Conservation (phyloP, 768 basidiomycete species). For the Tephrocybe sp. region DNA sequence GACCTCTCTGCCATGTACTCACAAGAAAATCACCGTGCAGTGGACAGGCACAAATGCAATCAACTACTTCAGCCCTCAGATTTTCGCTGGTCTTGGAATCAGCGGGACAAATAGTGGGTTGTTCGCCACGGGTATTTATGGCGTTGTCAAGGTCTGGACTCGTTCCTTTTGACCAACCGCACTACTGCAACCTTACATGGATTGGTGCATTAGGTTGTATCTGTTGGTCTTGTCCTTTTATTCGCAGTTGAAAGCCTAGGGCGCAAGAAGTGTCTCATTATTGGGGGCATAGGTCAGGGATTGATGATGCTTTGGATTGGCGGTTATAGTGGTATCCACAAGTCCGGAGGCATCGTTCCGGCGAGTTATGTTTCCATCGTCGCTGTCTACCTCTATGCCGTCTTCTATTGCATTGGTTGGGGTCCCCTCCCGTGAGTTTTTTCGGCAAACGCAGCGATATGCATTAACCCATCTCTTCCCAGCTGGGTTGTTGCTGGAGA, state of each 20-base stretch:
- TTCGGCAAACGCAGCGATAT: too few species aligned
- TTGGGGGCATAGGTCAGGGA: conserved; percentile 48
- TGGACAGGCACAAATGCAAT: conserved; percentile 56
- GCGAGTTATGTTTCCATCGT: conserved; percentile 43
- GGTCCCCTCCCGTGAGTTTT: conserved; percentile 34
- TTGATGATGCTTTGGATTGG: conserved; percentile 48
- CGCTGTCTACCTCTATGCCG: conserved; percentile 45
- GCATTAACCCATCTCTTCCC: conserved; percentile 4
- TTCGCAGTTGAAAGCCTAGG: conserved; percentile 50
- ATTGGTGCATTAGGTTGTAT: conserved; percentile 31
- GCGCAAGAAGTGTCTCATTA: conserved; percentile 46
- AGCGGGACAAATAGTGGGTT: conserved; percentile 39
- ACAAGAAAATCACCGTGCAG: conserved; percentile 25
- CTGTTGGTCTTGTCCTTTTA: conserved; percentile 36
- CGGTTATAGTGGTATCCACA: conserved; percentile 36
- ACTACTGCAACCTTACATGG: neutral
- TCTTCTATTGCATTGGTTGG: conserved; percentile 44
- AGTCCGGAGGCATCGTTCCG: conserved; percentile 26
- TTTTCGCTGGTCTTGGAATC: conserved; percentile 49
- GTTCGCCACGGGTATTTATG: conserved; percentile 48
- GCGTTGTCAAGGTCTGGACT: conserved; percentile 30
- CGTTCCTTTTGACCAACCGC: neutral
- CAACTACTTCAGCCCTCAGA: conserved; percentile 52
- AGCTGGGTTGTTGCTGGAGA: conserved; percentile 43
- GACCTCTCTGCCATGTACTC: neutral